Percentiles rank a stretch among this genome's conserved stretches.
These are phyloP conservation scores for Sugiyamaella japonica DNA, from an alignment of 1,139 yeast species.

Conservation along the genomic window DNA sequence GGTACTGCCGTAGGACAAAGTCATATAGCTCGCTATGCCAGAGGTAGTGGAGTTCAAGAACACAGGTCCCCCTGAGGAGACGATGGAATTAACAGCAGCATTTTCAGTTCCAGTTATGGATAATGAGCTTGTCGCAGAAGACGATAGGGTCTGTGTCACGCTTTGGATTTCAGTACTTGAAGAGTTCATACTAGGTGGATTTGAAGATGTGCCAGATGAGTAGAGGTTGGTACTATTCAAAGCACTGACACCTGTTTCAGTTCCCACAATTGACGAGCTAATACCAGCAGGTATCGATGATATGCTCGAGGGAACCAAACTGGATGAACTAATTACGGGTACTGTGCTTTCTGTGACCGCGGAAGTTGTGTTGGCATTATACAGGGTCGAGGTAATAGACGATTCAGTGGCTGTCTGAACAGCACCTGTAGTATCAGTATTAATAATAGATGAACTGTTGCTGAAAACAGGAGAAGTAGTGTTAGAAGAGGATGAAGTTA, in stretches of 20 bases:
- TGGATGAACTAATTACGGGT: neutral
- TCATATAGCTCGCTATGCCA: neutral
- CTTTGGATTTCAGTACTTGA: neutral
- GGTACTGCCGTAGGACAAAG: neutral
- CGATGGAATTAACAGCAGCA: neutral
- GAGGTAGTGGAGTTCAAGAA: neutral
- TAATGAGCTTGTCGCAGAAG: neutral
- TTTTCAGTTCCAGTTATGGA: constrained; percentile 1
- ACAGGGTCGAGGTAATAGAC: neutral
- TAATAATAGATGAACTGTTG: neutral
- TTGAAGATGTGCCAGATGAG: neutral
- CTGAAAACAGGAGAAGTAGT: neutral
- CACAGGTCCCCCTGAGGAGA: neutral
- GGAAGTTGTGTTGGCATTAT: neutral
- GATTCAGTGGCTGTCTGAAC: neutral
- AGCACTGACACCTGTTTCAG: neutral
- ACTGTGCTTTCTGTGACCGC: neutral
- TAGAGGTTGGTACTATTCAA: neutral
- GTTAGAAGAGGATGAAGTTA: neutral
- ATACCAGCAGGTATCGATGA: neutral
- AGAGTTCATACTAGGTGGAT: neutral
- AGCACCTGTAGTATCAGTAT: neutral
- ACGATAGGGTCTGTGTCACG: neutral
- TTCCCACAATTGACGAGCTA: neutral
- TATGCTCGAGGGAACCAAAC: neutral